phyloP scores from a whole-genome alignment of 2,329 filamentous ascomycete genomes.

The Paecilomyces sp. region DNA sequence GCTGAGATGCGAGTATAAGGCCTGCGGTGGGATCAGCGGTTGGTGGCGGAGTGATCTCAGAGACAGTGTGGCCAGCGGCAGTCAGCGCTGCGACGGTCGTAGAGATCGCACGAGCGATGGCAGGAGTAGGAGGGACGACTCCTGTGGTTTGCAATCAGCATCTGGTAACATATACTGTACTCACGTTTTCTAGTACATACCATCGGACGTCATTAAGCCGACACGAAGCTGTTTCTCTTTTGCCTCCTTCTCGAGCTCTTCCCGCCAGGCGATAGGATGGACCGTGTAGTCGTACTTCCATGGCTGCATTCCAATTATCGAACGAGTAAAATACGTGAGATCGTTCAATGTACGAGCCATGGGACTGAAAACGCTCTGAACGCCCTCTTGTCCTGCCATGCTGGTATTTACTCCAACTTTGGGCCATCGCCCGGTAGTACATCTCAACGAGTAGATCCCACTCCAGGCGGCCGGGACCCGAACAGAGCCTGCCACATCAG shows the following conservation, averaged over 20 bases:
- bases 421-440: too few species aligned
- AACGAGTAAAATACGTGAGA: constrained; percentile 62
- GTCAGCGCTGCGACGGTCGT: too few species aligned
- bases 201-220: constrained; percentile 71
- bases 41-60: constrained; percentile 57
- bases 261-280: constrained; percentile 75
- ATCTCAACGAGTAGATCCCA: too few species aligned
- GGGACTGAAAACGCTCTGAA: constrained; percentile 81
- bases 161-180: neutral
- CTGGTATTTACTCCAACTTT: too few species aligned
- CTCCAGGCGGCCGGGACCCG: too few species aligned
- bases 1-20: constrained; percentile 66
- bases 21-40: constrained; percentile 55
- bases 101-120: constrained; percentile 60
- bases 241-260: constrained; percentile 50
- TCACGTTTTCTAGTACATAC: constrained; percentile 16
- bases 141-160: constrained; percentile 24
- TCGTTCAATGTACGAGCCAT: constrained; percentile 85
- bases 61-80: constrained; percentile 27
- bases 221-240: constrained; percentile 49
- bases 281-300: constrained; percentile 86
- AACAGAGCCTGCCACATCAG: too few species aligned
- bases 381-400: constrained; percentile 21
- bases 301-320: constrained; percentile 71
- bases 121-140: constrained; percentile 80